Evolutionary conservation across 805 yeast species (phyloP).

Genomic region (Candida insectalens): DNA sequence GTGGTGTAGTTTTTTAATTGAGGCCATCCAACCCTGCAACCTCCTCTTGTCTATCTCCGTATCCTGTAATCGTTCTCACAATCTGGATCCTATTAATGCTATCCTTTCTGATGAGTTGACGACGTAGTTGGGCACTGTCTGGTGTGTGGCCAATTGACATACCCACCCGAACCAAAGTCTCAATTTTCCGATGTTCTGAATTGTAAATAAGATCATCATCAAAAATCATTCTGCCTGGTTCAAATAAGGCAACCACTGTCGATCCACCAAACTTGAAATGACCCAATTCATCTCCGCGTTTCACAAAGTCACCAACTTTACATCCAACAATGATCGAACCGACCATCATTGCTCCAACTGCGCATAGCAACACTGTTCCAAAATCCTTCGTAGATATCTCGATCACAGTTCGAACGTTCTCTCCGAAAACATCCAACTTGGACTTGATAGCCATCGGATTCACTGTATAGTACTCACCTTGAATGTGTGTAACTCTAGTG

Average conservation of each 20-base stretch:
- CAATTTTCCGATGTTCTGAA: slow-evolving; percentile 51
- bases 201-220: slow-evolving; percentile 70
- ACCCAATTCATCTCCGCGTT: slow-evolving; percentile 79
- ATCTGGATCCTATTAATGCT: slow-evolving; percentile 4
- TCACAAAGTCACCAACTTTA: slow-evolving; percentile 44
- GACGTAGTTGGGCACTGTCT: slow-evolving; percentile 35
- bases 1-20: too few relatives aligned
- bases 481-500: slow-evolving; percentile 56
- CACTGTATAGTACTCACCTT: slow-evolving; percentile 91
- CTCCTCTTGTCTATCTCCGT: too few relatives aligned
- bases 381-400: slow-evolving; percentile 71
- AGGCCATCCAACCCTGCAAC: too few relatives aligned
- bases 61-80: slow-evolving; percentile 10
- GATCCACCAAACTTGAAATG: slow-evolving; percentile 96
- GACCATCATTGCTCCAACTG: slow-evolving; percentile 99
- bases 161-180: slow-evolving; percentile 81
- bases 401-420: slow-evolving; percentile 69
- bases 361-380: slow-evolving; percentile 67
- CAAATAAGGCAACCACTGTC: slow-evolving; percentile 64
- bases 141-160: slow-evolving; percentile 81
- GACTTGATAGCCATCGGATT: slow-evolving; percentile 96
- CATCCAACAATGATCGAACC: slow-evolving; percentile 77
- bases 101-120: slow-evolving; percentile 19
- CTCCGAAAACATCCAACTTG: slow-evolving; percentile 84
- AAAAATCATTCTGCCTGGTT: slow-evolving; percentile 38